Evolutionary conservation across 148 eudicot genomes (phyloP).

Genomic region (Cornus suecica): DNA sequence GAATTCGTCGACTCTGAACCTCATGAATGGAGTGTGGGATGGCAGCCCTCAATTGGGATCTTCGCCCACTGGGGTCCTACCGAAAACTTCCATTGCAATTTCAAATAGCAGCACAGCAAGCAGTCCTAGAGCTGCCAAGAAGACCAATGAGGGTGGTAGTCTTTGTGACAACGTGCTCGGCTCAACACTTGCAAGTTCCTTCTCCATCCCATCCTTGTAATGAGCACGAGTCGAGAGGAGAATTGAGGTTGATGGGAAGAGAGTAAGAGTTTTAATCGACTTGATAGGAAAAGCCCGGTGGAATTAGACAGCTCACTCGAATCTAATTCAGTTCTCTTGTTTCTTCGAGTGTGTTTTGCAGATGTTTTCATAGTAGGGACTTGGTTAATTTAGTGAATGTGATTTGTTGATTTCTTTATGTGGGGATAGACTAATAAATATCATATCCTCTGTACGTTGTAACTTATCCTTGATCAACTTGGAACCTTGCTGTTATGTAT

Average conservation of each 20-base stretch:
- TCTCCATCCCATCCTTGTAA: conserved; percentile 44
- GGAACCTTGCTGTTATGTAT: background rate
- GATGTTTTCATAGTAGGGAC: background rate
- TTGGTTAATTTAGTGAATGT: too few species aligned
- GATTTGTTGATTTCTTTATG: background rate
- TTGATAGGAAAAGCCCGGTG: too few species aligned
- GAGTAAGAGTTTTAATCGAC: background rate
- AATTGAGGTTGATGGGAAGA: background rate
- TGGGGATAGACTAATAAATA: background rate
- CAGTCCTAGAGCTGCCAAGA: conserved; percentile 52
- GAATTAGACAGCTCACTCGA: background rate
- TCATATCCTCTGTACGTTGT: background rate
- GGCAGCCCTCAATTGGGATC: conserved; percentile 54
- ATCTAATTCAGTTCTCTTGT: background rate
- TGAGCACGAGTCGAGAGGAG: background rate
- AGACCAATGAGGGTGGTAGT: conserved; percentile 26
- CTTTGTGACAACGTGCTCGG: conserved; percentile 44
- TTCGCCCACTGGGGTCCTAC: conserved; percentile 81
- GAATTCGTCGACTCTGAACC: conserved; percentile 19
- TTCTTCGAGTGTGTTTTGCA: background rate
- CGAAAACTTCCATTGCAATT: conserved; percentile 55
- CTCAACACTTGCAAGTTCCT: conserved; percentile 37
- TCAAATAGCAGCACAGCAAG: conserved; percentile 77
- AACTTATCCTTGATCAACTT: too few species aligned
- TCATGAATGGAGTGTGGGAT: conserved; percentile 34